phyloP scores from a whole-genome alignment of 768 basidiomycete genomes.

The Lentinula detonsa region DNA sequence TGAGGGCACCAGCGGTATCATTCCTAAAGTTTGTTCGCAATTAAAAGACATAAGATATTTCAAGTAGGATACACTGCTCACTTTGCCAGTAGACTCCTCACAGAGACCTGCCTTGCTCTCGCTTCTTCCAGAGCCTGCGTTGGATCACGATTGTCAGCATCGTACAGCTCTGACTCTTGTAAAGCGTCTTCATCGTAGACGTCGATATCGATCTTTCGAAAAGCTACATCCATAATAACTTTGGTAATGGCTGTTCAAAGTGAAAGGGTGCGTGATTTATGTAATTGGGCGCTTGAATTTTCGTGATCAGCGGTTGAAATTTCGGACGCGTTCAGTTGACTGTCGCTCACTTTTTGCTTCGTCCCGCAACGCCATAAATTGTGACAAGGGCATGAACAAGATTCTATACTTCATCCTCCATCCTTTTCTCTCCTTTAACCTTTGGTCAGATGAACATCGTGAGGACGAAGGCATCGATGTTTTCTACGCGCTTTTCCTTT shows the following conservation, averaged over 20 bases:
- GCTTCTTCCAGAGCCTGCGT: slow-evolving; percentile 69
- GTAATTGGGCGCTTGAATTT: background rate
- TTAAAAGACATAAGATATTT: background rate
- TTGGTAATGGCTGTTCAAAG: too few relatives aligned
- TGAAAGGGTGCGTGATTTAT: background rate
- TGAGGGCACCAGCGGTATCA: slow-evolving; percentile 71
- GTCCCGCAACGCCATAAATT: background rate
- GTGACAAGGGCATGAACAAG: slow-evolving; percentile 2
- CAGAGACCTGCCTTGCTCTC: slow-evolving; percentile 65
- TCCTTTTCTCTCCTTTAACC: slow-evolving; percentile 44
- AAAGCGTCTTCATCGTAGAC: slow-evolving; percentile 87
- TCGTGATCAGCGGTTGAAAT: background rate
- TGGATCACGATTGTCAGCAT: slow-evolving; percentile 78
- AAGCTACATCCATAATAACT: slow-evolving; percentile 21
- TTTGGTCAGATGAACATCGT: slow-evolving; percentile 41
- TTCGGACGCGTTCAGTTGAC: background rate
- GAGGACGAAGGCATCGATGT: slow-evolving; percentile 51
- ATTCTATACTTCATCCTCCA: slow-evolving; percentile 36
- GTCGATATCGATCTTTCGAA: slow-evolving; percentile 94
- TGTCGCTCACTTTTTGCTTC: background rate
- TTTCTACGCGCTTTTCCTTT: slow-evolving; percentile 59
- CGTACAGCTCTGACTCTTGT: slow-evolving; percentile 80
- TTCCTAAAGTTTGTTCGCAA: slow-evolving; percentile 39
- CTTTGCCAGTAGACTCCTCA: slow-evolving; percentile 72
- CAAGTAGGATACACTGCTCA: slow-evolving; percentile 27